Percentiles rank a stretch among this genome's conserved stretches.
phyloP scores from a whole-genome alignment of 1,284 basidiomycete genomes.

The Ceratobasidium sp. region DNA sequence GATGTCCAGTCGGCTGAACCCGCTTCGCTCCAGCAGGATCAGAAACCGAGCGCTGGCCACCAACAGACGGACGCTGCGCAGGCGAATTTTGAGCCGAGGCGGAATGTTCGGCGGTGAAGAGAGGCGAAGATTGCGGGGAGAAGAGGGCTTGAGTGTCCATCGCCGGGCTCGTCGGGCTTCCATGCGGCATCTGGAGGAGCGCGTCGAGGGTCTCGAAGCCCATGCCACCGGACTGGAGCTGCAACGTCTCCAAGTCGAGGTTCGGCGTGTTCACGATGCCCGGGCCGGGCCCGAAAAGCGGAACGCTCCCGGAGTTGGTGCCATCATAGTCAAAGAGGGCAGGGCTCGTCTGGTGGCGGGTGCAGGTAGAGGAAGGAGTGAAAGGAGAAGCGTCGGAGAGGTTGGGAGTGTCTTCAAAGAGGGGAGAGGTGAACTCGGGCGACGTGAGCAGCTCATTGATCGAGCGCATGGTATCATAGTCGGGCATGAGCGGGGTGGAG shows the following conservation, averaged over 20 bases:
- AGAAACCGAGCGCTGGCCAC: slow-evolving; percentile 47
- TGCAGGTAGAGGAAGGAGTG: slow-evolving; percentile 25
- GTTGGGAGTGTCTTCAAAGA: slow-evolving; percentile 29
- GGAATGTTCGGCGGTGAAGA: slow-evolving; percentile 6
- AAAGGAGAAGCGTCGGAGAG: slow-evolving; percentile 35
- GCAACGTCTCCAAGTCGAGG: slow-evolving; percentile 5
- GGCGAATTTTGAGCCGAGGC: neutral
- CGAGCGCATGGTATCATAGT: slow-evolving; percentile 6
- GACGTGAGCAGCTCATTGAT: slow-evolving; percentile 28
- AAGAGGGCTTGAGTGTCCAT: slow-evolving; percentile 24
- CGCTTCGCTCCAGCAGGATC: slow-evolving; percentile 55
- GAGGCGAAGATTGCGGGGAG: slow-evolving; percentile 16
- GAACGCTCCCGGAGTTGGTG: neutral
- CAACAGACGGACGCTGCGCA: neutral
- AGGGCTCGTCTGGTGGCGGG: slow-evolving; percentile 39
- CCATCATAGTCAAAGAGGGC: slow-evolving; percentile 22
- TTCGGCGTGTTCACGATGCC: slow-evolving; percentile 16
- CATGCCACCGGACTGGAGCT: slow-evolving; percentile 19
- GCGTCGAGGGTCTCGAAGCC: slow-evolving; percentile 30
- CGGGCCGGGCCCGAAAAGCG: slow-evolving; percentile 26
- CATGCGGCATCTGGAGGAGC: neutral
- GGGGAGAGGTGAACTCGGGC: slow-evolving; percentile 37
- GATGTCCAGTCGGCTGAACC: slow-evolving; percentile 62
- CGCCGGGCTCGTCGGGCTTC: slow-evolving; percentile 34
- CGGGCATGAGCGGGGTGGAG: slow-evolving; percentile 13